Conservation (phyloP, 148 eudicot genomes). For the Fagopyrum esculentum region DNA sequence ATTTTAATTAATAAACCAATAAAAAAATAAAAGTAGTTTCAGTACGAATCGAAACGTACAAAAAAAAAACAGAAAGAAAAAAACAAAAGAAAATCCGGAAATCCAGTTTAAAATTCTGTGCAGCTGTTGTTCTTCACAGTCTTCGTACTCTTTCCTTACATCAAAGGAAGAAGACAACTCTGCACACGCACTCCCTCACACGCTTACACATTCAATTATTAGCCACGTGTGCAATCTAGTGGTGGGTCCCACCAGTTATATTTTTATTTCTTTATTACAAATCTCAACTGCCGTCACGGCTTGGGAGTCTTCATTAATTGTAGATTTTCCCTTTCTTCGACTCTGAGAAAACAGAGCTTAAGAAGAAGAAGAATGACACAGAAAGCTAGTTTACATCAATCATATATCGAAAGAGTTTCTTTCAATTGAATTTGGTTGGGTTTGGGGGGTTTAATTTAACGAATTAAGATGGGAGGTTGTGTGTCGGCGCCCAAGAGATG, state of each 20-base stretch:
- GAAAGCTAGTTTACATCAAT: too few species aligned
- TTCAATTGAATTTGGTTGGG: too few species aligned
- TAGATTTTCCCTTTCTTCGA: not conserved
- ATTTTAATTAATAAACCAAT: not conserved
- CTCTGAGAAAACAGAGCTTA: not conserved
- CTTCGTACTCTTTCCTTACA: not conserved
- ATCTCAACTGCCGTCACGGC: conserved; percentile 3
- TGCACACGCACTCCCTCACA: not conserved
- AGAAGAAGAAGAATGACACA: too few species aligned
- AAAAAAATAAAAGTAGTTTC: too few species aligned
- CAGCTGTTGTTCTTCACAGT: not conserved
- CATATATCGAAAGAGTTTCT: too few species aligned
- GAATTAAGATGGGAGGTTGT: conserved; percentile 10
- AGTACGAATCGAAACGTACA: not conserved
- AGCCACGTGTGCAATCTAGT: not conserved
- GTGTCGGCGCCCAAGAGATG: conserved; percentile 5
- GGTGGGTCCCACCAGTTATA: not conserved
- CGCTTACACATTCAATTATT: conserved; percentile 5
- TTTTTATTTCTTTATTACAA: too few species aligned
- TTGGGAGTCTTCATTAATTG: not conserved
- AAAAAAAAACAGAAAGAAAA: not conserved
- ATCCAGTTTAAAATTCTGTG: not conserved
- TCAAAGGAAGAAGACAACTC: not conserved
- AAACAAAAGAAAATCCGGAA: not conserved
- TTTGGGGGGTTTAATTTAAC: too few species aligned